Percentiles rank a stretch among this genome's conserved stretches.
phyloP scores from a whole-genome alignment of 352 stramenopile species.

The Phytophthora colocasiae region DNA sequence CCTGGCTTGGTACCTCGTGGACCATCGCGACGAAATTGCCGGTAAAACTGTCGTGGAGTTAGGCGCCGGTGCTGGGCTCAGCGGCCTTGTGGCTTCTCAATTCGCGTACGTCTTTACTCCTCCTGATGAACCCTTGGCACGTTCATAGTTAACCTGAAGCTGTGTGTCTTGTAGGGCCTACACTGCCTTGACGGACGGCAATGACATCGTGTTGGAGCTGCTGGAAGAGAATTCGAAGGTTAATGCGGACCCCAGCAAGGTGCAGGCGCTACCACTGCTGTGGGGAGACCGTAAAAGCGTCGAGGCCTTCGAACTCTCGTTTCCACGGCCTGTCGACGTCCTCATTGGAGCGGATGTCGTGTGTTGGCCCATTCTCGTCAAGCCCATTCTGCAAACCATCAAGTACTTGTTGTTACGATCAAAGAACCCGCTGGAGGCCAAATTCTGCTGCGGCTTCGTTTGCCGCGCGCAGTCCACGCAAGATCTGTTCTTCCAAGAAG shows the following conservation, averaged over 20 bases:
- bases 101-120: slow-evolving; percentile 51
- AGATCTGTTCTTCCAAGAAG: slow-evolving; percentile 60
- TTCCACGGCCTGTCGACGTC: slow-evolving; percentile 58
- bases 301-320: slow-evolving; percentile 50
- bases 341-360: slow-evolving; percentile 77
- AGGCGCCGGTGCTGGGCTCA: slow-evolving; percentile 60
- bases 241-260: slow-evolving; percentile 42
- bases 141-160: slow-evolving; percentile 9
- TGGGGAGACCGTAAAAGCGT: slow-evolving; percentile 61
- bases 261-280: slow-evolving; percentile 47
- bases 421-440: slow-evolving; percentile 37
- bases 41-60: slow-evolving; percentile 64
- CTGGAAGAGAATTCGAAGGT: slow-evolving; percentile 50
- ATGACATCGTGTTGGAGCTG: slow-evolving; percentile 73
- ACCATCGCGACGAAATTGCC: slow-evolving; percentile 41
- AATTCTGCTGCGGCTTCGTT: slow-evolving; percentile 75
- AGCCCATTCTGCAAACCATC: slow-evolving; percentile 76
- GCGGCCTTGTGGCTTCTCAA: slow-evolving; percentile 64
- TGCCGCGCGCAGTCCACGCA: slow-evolving; percentile 62
- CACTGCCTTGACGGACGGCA: slow-evolving; percentile 74
- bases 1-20: slow-evolving; percentile 55
- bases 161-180: slow-evolving; percentile 37
- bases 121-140: slow-evolving; percentile 1
- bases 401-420: slow-evolving; percentile 62
- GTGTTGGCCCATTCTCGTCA: slow-evolving; percentile 73